These are phyloP conservation scores for Aspergillus japonicus DNA, from an alignment of 2,329 filamentous ascomycete genomes.

Conservation along the genomic window DNA sequence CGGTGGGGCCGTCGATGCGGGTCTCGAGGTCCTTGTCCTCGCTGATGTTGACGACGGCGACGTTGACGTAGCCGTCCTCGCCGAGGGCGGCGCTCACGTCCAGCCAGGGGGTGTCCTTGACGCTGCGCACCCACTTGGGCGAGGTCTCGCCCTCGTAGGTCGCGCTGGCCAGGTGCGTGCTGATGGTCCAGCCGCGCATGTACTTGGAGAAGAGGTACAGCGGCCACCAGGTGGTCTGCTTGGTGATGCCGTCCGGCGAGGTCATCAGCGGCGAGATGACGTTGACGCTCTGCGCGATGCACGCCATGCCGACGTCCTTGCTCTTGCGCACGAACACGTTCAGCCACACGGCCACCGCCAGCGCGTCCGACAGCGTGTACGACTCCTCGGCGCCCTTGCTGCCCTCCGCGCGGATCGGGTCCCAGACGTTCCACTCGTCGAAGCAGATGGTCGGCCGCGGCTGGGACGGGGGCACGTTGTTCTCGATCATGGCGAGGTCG, in stretches of 20 bases:
- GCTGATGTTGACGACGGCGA: constrained; percentile 73
- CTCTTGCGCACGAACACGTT: constrained; percentile 75
- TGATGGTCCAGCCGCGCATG: constrained; percentile 72
- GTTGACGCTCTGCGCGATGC: constrained; percentile 75
- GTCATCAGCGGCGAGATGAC: constrained; percentile 78
- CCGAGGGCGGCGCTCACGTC: constrained; percentile 42
- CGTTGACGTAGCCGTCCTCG: constrained; percentile 59
- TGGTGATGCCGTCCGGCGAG: constrained; percentile 59
- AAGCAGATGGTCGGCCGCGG: constrained; percentile 71
- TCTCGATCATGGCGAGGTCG: constrained; percentile 71
- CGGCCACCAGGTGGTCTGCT: constrained; percentile 76
- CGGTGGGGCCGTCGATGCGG: constrained; percentile 56
- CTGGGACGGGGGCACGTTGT: constrained; percentile 55
- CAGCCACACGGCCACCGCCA: constrained; percentile 72
- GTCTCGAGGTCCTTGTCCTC: constrained; percentile 61
- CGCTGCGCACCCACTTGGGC: constrained; percentile 38
- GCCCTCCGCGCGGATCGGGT: constrained; percentile 68
- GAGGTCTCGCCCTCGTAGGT: constrained; percentile 61
- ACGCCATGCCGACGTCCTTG: constrained; percentile 71
- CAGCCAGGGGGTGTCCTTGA: constrained; percentile 65
- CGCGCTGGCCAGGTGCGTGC: constrained; percentile 61
- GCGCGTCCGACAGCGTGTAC: constrained; percentile 72
- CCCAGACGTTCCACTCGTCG: constrained; percentile 85
- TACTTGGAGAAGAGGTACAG: constrained; percentile 66
- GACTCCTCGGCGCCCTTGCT: constrained; percentile 69